A percentile compares a stretch with the other conserved stretches of the same genome.
Conservation (phyloP, 2,329 filamentous ascomycete genomes). For the Geosmithia flava region DNA sequence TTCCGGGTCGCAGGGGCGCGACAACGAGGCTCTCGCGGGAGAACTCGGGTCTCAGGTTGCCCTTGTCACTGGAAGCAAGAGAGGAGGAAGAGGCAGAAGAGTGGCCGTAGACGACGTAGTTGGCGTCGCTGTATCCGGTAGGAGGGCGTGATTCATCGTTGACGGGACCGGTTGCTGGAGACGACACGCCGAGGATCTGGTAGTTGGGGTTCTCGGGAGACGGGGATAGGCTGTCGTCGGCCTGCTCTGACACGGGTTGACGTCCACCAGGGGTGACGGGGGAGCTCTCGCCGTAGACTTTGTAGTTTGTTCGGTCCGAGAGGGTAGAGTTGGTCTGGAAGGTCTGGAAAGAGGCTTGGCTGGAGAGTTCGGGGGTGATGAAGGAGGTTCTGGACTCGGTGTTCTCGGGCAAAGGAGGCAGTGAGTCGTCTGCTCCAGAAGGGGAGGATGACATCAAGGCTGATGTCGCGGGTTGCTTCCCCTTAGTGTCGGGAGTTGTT, state of each 20-base stretch:
- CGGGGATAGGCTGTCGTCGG: slow-evolving; percentile 22
- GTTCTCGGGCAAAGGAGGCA: slow-evolving; percentile 17
- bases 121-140: slow-evolving; percentile 29
- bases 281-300: slow-evolving; percentile 33
- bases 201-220: slow-evolving; percentile 37
- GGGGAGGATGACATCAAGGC: slow-evolving; percentile 18
- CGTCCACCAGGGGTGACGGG: slow-evolving; percentile 1
- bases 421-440: slow-evolving; percentile 10
- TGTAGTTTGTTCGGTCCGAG: slow-evolving; percentile 41
- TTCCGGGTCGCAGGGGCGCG: slow-evolving; percentile 36
- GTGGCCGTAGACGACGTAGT: slow-evolving; percentile 41
- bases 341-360: slow-evolving; percentile 3
- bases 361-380: not conserved
- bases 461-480: not conserved
- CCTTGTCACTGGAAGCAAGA: slow-evolving; percentile 17
- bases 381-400: slow-evolving; percentile 3
- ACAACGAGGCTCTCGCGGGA: slow-evolving; percentile 51
- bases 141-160: slow-evolving; percentile 19
- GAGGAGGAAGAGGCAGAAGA: slow-evolving; percentile 26
- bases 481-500: not conserved
- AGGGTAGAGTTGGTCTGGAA: slow-evolving; percentile 25
- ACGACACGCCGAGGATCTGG: slow-evolving; percentile 37
- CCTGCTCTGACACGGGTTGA: not conserved
- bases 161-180: slow-evolving; percentile 27
- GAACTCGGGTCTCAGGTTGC: slow-evolving; percentile 28